Percentiles rank a stretch among this genome's conserved stretches.
phyloP scores from a whole-genome alignment of 1,284 basidiomycete genomes.

The Veloboletus limbatus region DNA sequence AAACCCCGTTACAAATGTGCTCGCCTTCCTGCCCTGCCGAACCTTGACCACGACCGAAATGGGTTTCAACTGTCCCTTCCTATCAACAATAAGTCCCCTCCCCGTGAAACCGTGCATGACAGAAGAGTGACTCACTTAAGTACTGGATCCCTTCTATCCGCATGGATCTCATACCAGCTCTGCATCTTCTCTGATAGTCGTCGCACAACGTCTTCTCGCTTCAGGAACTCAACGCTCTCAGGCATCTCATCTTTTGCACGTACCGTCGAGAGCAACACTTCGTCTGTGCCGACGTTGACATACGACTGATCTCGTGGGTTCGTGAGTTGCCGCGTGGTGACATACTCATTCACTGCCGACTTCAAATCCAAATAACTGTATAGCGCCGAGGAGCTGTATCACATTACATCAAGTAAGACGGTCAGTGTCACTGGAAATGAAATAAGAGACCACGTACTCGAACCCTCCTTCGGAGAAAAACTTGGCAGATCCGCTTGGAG shows the following conservation, averaged over 20 bases:
- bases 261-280: conserved; percentile 47
- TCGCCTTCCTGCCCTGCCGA: conserved; percentile 73
- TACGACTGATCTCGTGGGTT: conserved; percentile 66
- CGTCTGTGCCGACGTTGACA: conserved; percentile 61
- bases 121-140: conserved; percentile 47
- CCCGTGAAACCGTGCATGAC: not conserved
- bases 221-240: conserved; percentile 51
- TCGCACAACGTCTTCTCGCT: conserved; percentile 65
- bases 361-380: conserved; percentile 59
- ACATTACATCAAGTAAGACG: not conserved
- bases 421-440: not conserved
- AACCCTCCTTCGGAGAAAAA: conserved; percentile 64
- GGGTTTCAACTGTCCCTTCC: conserved; percentile 74
- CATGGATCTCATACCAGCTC: conserved; percentile 61
- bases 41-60: conserved; percentile 69
- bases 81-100: conserved; percentile 30
- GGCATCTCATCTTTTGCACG: conserved; percentile 42
- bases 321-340: conserved; percentile 58
- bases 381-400: conserved; percentile 46
- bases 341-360: conserved; percentile 58
- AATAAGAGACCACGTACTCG: conserved; percentile 41
- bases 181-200: conserved; percentile 66
- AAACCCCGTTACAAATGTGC: conserved; percentile 74
- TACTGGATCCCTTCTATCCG: conserved; percentile 49
- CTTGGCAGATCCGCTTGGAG: conserved; percentile 40